Evolutionary conservation across 345 rosid genomes (phyloP).

Genomic region (Hibiscus syriacus): DNA sequence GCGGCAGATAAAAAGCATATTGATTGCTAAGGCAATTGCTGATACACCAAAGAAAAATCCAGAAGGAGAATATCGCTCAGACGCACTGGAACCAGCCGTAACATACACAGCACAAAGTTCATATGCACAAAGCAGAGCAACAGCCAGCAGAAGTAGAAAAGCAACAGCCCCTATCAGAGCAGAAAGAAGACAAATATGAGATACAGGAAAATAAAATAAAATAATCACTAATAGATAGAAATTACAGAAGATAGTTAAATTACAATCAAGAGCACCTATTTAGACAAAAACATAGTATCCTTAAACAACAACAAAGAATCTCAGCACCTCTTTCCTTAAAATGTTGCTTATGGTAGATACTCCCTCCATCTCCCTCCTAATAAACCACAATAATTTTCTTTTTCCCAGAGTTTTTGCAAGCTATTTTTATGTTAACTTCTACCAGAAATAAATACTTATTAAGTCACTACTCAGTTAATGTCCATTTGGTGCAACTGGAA

Average conservation of each 20-base stretch:
- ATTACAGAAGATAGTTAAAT: not conserved
- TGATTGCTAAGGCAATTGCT: constrained; percentile 93
- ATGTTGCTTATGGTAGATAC: not conserved
- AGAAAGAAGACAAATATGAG: constrained; percentile 18
- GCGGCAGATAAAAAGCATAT: constrained; percentile 96
- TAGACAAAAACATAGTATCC: not conserved
- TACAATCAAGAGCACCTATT: not conserved
- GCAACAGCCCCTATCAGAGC: constrained; percentile 80
- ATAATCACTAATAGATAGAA: not conserved
- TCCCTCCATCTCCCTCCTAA: not conserved
- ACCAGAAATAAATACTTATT: not conserved
- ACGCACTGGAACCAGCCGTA: constrained; percentile 77
- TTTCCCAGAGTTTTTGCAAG: not conserved
- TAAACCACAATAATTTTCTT: not conserved
- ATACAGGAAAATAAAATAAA: not conserved
- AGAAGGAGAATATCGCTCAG: constrained; percentile 91
- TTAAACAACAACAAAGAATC: constrained; percentile 1
- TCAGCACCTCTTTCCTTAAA: not conserved
- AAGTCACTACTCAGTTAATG: not conserved
- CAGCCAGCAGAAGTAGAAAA: constrained; percentile 93
- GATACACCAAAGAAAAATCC: constrained; percentile 99
- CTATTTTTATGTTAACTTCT: not conserved
- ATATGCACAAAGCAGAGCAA: constrained; percentile 87
- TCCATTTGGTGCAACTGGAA: not conserved
- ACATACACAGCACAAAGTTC: constrained; percentile 98